Evolutionary conservation across 257 asterid genomes (phyloP).

Genomic region (Coffea eugenioides): DNA sequence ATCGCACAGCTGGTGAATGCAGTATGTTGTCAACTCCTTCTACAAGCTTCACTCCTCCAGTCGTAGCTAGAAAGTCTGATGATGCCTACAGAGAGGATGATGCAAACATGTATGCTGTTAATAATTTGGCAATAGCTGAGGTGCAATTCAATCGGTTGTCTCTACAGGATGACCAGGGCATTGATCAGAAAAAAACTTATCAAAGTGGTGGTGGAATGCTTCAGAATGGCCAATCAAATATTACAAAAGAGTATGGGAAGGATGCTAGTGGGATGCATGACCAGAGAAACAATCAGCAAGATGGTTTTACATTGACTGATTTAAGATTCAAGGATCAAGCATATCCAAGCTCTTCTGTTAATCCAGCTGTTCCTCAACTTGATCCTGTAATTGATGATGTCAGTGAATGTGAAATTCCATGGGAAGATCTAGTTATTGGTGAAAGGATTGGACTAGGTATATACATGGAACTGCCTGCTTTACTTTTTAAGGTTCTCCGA

Average conservation of each 20-base stretch:
- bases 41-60: constrained; percentile 40
- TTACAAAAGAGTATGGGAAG: constrained; percentile 23
- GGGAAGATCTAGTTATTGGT: constrained; percentile 97
- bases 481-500: not conserved
- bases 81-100: constrained; percentile 32
- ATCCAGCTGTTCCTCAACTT: constrained; percentile 33
- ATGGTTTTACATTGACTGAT: constrained; percentile 28
- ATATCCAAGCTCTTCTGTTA: constrained; percentile 41
- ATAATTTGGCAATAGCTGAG: constrained; percentile 40
- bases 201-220: constrained; percentile 26
- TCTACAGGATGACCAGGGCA: constrained; percentile 29
- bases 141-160: constrained; percentile 36
- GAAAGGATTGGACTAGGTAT: constrained; percentile 99
- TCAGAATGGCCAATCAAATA: constrained; percentile 33
- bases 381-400: constrained; percentile 89
- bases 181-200: constrained; percentile 36
- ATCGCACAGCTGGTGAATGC: constrained; percentile 37
- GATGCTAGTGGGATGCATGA: constrained; percentile 30
- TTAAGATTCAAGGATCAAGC: constrained; percentile 41
- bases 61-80: constrained; percentile 36
- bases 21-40: constrained; percentile 48
- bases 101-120: constrained; percentile 26
- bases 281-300: constrained; percentile 35
- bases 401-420: constrained; percentile 91
- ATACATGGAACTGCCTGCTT: constrained; percentile 22